Evolutionary conservation across 164 flowering plant genomes (phyloP), one percentile per base, ranked within the genome.

Genomic region (Liriodendron chinense): DNA sequence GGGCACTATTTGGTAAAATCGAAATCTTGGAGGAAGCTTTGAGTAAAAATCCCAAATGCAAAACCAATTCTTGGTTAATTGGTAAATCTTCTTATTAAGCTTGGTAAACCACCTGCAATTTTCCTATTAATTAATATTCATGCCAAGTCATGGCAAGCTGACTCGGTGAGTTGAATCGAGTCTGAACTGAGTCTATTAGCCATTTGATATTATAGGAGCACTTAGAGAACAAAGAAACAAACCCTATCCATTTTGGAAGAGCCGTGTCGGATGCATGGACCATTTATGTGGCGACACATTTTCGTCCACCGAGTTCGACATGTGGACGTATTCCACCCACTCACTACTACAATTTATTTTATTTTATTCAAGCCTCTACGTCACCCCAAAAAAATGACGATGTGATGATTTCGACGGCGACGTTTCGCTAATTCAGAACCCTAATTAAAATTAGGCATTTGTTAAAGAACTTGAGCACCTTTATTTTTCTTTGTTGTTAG

Each of bases 401-500:
- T 2, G 65, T 26, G 48, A 65, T 23, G 47, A 49, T 9, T 61
- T 56, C 18, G 68, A 76, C 34, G 34, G 43, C 26, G 68, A 59
- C 50, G 22, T 53, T 67, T 20, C 7, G 20, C 59, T 23, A 47
- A 75, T 26, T 64, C 13, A 68, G 21, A 69, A 48, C 18, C 43
- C 65, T 72, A 71, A 72, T 53, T 53, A 65, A 61, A 77, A 53
- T 34, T 7, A 61, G 25, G 70, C 67, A 57, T 16, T 70, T 24
- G 49, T 77, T 72, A 71, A 70, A 77, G 28, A 71, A 77, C 63
- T 47, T 69, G 9, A 77, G 73, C 76, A 82, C 64, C 80, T 84
- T 82, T 73, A 72, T 74, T 57, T 57, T 76, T 82, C 80, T 77
- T 76, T 69, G 72, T 74, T 59, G 78, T 68, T 75, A 87, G 90